Evolutionary conservation across 371 early-diverging fungal species (phyloP), one percentile per base, ranked within the genome.

Genomic region (Saksenaea vasiformis): DNA sequence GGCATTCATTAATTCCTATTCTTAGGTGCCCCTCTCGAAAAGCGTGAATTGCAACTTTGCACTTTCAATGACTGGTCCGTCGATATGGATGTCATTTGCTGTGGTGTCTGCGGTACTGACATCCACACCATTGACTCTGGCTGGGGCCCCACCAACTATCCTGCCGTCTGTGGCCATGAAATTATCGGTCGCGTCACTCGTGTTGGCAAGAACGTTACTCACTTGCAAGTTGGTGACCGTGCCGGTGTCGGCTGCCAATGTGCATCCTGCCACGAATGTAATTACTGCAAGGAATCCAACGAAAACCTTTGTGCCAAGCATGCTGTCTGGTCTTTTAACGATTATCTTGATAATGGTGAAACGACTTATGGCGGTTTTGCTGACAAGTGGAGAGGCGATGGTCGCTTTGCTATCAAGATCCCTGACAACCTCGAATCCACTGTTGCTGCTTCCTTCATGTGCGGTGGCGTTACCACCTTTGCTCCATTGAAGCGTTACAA

Each of bases 181-280:
- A 86, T 90, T 56, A 67, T 86, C 51, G 87, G 85, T 62, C 79
- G 80, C 17, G 76, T 84, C 4, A 77, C 80, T 44, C 72, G 71
- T 56, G 64, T 74, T n/a, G 90, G 90, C 57, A 68, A 62, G 10
- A 66, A 75, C 41, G 85, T 83, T 5, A 60, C 62, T 1, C 58
- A 80, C 37, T 64, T 87, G 41, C 61, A 78, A 56, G 74, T 91
- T 37, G 93, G 90, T 58, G 87, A 90, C 53, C 56, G 81, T 22
- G 93, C 90, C 59, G 93, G 93, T 54, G 86, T 86, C 34, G 90
- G 90, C 19, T 85, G 84, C 56, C 85, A 87, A 74, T 77, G 75
- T 31, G 76, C 72, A 39, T 69, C 80, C 51, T 85, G 85, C 38
- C 61, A 70, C 17, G 39, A 73, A 53, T 67, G 68, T 51, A 65